Conservation (phyloP, 1,139 yeast species). For the Nakaseomyces uthaithaninus region DNA sequence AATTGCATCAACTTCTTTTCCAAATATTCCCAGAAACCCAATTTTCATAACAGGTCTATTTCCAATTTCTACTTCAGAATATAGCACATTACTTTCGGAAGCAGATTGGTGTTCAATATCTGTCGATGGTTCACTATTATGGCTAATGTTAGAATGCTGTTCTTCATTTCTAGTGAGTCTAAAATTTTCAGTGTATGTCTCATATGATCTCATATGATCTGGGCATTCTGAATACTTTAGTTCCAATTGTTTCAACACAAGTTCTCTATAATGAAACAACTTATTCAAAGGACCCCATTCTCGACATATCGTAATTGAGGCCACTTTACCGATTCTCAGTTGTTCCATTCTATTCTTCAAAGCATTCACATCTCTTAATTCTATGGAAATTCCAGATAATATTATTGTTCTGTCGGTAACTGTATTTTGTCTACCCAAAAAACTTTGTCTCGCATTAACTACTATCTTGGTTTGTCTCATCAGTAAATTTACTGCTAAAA, state of each 20-base stretch:
- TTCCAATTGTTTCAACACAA: constrained; percentile 52
- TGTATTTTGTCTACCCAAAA: constrained; percentile 81
- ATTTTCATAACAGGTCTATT: constrained; percentile 45
- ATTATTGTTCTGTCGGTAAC: constrained; percentile 88
- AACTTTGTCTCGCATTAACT: constrained; percentile 68
- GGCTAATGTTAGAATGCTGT: constrained; percentile 3
- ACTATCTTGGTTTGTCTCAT: constrained; percentile 64
- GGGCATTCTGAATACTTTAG: constrained; percentile 67
- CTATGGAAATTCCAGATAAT: constrained; percentile 84
- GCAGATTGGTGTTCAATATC: constrained; percentile 1
- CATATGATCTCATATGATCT: constrained; percentile 19
- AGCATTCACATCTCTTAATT: constrained; percentile 59
- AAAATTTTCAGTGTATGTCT: constrained; percentile 22
- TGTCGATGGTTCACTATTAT: constrained; percentile 6
- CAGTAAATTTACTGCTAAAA: constrained; percentile 53
- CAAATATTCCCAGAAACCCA: constrained; percentile 46
- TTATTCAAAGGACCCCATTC: constrained; percentile 73
- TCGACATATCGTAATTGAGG: constrained; percentile 66
- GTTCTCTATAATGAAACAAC: constrained; percentile 52
- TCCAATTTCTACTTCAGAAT: constrained; percentile 22
- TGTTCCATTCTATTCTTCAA: constrained; percentile 67
- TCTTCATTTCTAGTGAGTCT: constrained; percentile 15
- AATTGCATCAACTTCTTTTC: constrained; percentile 57
- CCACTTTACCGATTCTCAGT: constrained; percentile 72
- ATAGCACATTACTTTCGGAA: constrained; percentile 11